A percentile compares a stretch with the other conserved stretches of the same genome.
These are phyloP conservation scores for Torulaspora maleeae DNA, from an alignment of 805 yeast species.

Conservation along the genomic window DNA sequence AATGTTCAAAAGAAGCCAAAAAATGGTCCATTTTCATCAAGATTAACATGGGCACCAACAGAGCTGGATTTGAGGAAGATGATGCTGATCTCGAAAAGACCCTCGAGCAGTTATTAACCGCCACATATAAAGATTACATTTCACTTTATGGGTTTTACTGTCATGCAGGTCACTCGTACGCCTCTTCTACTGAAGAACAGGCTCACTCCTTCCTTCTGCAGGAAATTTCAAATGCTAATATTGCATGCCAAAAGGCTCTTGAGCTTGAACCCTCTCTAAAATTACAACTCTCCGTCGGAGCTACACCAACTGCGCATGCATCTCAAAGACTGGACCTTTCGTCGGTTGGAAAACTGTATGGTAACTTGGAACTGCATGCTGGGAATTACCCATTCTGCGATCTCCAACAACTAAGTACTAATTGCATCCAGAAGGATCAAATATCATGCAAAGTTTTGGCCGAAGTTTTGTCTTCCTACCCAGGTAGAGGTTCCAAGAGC, in stretches of 20 bases:
- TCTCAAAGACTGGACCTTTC: neutral
- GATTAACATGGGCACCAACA: conserved; percentile 5
- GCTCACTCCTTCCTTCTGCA: conserved; percentile 1
- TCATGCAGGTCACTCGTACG: conserved; percentile 7
- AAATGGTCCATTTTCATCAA: conserved; percentile 6
- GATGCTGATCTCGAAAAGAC: neutral
- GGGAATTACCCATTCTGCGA: conserved; percentile 8
- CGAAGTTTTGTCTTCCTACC: conserved; percentile 5
- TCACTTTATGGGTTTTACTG: conserved; percentile 6
- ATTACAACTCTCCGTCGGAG: conserved; percentile 5
- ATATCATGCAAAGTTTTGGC: conserved; percentile 5
- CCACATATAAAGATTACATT: conserved; percentile 1
- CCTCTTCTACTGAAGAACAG: conserved; percentile 2
- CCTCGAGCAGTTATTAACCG: neutral
- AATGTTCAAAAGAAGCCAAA: neutral
- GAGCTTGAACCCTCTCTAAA: conserved; percentile 1
- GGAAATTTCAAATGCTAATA: conserved; percentile 1
- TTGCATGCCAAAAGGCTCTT: conserved; percentile 5
- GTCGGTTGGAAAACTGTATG: conserved; percentile 3
- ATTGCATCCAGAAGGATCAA: conserved; percentile 1
- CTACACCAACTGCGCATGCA: conserved; percentile 7
- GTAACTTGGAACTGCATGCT: conserved; percentile 5
- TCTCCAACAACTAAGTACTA: conserved; percentile 5
- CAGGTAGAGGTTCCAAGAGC: conserved; percentile 1
- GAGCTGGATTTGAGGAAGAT: conserved; percentile 2